Base-by-base conservation (phyloP, 768 basidiomycete species). In the Pleurotus tuber-regium region DNA sequence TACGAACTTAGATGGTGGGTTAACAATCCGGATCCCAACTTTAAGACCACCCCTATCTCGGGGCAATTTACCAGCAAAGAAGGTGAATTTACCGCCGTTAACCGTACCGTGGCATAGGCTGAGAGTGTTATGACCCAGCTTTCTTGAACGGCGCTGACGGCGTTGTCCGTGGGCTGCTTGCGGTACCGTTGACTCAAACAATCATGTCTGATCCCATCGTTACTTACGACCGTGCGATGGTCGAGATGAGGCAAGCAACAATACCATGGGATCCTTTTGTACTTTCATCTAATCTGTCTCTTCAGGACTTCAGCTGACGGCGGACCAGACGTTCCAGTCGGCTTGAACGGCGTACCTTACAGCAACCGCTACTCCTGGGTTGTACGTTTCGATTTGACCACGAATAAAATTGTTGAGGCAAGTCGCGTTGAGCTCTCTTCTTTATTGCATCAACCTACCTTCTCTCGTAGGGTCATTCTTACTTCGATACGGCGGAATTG, bases 181-280 rank as follows among this genome's bases (percentile, higher is more conserved):
- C 41, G 1, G 41, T 42, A 3, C 41, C 41, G 1, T 16, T 42
- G 19, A 42, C 41, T 2, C 41, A 42, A 25, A 42, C 41, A 9
- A 42, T 42, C 21, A 42, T 42, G 41, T 42, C 41, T 42, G 41
- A 42, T 16, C 41, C 41, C 2, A 42, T 42, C 41, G 41, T 42
- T 4, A 42, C 41, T 16, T 42, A 42, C 41, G 41, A 42, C 4
- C 41, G 41, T 2, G 41, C 41, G 11, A 42, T 42, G 41, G 41
- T 42, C 2, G 41, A 42, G 18, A 42, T 42, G 41, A 42, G 26
- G 41, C 26, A 25, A 2, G 41, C 18, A 11, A 16, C 7, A 7
- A 11, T 1, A 8, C 12, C 2, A 5, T 10, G 12, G 11, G 11
- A 7, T 1, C 9, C 2, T 25, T 1, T 5, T 11, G 12, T 42